Conservation (phyloP, 192 early-diverging fungal species). For the Coemansia sp. region DNA sequence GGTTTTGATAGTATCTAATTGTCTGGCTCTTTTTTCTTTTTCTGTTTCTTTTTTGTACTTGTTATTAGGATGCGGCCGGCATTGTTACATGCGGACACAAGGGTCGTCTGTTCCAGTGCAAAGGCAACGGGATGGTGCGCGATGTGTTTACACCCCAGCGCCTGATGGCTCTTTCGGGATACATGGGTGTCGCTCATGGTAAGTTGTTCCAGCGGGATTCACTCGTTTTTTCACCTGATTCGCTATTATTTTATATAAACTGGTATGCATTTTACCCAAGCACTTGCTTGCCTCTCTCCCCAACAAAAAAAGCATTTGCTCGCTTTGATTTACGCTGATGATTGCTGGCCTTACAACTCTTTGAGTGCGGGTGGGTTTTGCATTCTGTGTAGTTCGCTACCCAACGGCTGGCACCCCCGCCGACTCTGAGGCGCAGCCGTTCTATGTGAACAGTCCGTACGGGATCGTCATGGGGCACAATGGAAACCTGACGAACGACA, state of each 20-base stretch:
- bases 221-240: no score
- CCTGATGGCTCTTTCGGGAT: slow-evolving; percentile 75
- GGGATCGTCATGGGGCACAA: slow-evolving; percentile 97
- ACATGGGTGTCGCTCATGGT: slow-evolving; percentile 97
- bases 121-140: slow-evolving; percentile 98
- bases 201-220: slow-evolving; percentile 29
- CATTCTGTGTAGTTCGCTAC: slow-evolving; percentile 77
- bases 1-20: not conserved
- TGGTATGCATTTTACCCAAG: no score
- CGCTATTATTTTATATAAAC: no score
- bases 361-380: no score
- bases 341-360: not conserved
- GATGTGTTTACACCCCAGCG: slow-evolving; percentile 90
- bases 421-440: slow-evolving; percentile 95
- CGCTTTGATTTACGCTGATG: not conserved
- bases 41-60: not conserved
- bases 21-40: not conserved
- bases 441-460: slow-evolving; percentile 99
- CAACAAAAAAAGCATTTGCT: no score
- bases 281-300: no score
- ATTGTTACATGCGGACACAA: slow-evolving; percentile 97
- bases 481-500: slow-evolving; percentile 96
- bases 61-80: slow-evolving; percentile 92
- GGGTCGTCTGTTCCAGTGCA: slow-evolving; percentile 97
- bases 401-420: slow-evolving; percentile 98